Evolutionary conservation across 2,329 filamentous ascomycete genomes (phyloP).

Genomic region (Cladosporium sp.): DNA sequence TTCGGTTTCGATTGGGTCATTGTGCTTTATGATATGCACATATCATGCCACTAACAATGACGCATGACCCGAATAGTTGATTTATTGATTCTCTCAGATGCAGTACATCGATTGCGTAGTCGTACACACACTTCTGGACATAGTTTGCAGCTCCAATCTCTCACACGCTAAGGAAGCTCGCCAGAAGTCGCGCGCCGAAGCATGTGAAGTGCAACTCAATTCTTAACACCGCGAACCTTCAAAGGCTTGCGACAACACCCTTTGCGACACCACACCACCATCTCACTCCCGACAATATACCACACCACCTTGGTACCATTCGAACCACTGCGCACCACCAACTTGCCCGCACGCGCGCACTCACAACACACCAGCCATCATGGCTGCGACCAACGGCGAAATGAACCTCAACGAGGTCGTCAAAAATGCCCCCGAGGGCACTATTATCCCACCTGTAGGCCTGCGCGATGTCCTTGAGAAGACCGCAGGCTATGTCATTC

Average conservation of each 20-base stretch:
- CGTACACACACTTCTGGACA: neutral
- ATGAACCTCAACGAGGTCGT: conserved; percentile 48
- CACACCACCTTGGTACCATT: neutral
- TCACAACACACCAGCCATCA: conserved; percentile 20
- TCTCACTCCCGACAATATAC: neutral
- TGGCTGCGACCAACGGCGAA: conserved; percentile 33
- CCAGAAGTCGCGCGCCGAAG: neutral
- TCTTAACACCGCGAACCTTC: neutral
- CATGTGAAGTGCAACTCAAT: conserved; percentile 15
- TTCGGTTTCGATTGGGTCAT: no score
- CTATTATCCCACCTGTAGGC: conserved; percentile 82
- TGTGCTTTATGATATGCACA: neutral
- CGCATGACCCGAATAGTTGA: neutral
- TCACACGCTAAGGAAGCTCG: neutral
- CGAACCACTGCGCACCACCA: neutral
- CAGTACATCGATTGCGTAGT: neutral
- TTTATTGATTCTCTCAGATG: neutral
- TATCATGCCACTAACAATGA: neutral
- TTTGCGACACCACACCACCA: neutral
- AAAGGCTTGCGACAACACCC: neutral
- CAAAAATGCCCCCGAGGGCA: conserved; percentile 75
- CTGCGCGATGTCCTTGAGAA: conserved; percentile 87
- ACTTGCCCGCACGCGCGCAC: neutral
- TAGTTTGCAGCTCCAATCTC: neutral
- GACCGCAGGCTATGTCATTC: conserved; percentile 86